Conservation (phyloP, 768 basidiomycete species). For the Chalciporus piperatus region DNA sequence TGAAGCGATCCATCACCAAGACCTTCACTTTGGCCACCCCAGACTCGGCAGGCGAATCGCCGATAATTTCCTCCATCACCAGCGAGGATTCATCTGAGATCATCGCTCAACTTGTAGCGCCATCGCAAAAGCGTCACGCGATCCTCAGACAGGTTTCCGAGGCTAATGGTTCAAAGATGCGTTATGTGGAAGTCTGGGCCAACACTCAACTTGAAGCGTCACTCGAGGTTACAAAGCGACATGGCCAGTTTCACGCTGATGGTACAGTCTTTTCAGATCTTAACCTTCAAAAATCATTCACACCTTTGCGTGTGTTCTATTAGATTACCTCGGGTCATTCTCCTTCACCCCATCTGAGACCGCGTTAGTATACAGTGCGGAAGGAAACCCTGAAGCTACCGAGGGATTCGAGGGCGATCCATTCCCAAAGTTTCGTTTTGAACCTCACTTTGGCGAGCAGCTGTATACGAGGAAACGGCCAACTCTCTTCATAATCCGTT, state of each 20-base stretch:
- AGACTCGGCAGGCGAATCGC: conserved; percentile 8
- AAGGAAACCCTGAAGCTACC: conserved; percentile 36
- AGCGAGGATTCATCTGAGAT: conserved; percentile 33
- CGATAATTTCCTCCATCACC: conserved; percentile 12
- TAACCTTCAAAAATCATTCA: not conserved
- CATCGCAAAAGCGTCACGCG: conserved; percentile 40
- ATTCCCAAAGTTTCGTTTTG: conserved; percentile 49
- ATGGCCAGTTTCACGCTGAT: conserved; percentile 62
- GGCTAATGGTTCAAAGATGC: conserved; percentile 33
- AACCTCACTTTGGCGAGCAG: conserved; percentile 63
- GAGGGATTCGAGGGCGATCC: conserved; percentile 24
- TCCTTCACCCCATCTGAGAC: conserved; percentile 53
- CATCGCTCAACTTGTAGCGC: conserved; percentile 42
- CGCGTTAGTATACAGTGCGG: conserved; percentile 59
- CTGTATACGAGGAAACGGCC: conserved; percentile 52
- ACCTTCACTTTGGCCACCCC: conserved; percentile 30
- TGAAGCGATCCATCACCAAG: conserved; percentile 44
- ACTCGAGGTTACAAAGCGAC: conserved; percentile 54
- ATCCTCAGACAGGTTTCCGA: conserved; percentile 41
- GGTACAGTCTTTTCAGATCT: conserved; percentile 34
- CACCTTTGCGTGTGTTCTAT: not conserved
- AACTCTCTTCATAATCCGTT: conserved; percentile 51
- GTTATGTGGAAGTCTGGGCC: conserved; percentile 61
- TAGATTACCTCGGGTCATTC: conserved; percentile 52
- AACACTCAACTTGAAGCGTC: conserved; percentile 42